Evolutionary conservation across 805 yeast genomes (phyloP).

Genomic region (Wickerhamiella spandovensis): DNA sequence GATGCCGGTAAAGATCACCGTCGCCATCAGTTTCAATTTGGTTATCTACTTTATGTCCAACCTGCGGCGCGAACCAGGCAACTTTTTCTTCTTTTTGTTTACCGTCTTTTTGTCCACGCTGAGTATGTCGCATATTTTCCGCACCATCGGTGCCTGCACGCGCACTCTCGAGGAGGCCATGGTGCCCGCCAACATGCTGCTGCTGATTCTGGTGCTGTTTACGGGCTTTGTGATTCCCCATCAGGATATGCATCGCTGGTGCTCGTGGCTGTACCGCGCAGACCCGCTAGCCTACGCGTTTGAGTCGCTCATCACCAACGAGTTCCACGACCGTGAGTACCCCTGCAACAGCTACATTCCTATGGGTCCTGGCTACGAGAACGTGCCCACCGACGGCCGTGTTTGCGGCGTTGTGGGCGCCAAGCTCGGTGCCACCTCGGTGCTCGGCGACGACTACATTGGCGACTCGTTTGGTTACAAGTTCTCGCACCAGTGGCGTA

Average conservation of each 20-base stretch:
- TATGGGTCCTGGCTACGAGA: conserved; percentile 39
- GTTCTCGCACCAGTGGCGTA: conserved; percentile 63
- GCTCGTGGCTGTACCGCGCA: conserved; percentile 48
- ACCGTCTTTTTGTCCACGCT: conserved; percentile 33
- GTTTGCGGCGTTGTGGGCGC: conserved; percentile 56
- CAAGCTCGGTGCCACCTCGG: conserved; percentile 36
- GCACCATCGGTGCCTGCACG: conserved; percentile 38
- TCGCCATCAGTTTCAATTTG: conserved; percentile 33
- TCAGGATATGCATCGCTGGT: conserved; percentile 56
- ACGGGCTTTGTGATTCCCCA: conserved; percentile 53
- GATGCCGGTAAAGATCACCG: conserved; percentile 45
- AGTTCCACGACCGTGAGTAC: conserved; percentile 45
- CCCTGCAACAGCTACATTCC: conserved; percentile 48
- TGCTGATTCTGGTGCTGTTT: conserved; percentile 40
- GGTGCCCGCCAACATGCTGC: conserved; percentile 42
- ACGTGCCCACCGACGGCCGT: conserved; percentile 26
- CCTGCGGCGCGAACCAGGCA: conserved; percentile 36
- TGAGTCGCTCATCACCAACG: conserved; percentile 53
- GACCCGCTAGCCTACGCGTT: conserved; percentile 46
- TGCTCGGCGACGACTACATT: conserved; percentile 50
- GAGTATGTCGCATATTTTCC: conserved; percentile 40
- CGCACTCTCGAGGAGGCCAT: conserved; percentile 44
- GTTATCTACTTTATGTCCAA: conserved; percentile 46
- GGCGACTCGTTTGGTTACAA: conserved; percentile 35
- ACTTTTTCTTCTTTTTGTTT: conserved; percentile 39